Evolutionary conservation across 768 basidiomycete genomes (phyloP), one percentile per base, ranked within the genome.

Genomic region (Pulveroboletus sp.): DNA sequence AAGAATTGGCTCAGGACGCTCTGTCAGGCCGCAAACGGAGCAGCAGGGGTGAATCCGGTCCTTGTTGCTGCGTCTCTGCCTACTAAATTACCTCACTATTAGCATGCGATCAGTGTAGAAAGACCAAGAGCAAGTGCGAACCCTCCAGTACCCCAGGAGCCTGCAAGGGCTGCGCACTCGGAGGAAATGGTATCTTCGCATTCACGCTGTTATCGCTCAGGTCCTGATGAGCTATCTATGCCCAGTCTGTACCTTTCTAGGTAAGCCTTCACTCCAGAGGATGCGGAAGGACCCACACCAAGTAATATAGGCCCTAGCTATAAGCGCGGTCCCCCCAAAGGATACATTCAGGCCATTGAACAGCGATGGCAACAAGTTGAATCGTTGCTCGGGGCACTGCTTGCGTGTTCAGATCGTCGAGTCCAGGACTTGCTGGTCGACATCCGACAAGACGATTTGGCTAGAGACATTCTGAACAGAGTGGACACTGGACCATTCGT

Each of bases 321-420:
- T 65, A 87, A 87, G 62, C 84, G 90, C 9, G 91, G 90, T 10
- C 87, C 87, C 10, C 88, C 89, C 6, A 90, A 90, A 61, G 92
- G 92, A 17, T 94, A 94, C 64, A 93, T 94, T 42, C 88, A 93
- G 64, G 91, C 91, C 33, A 92, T 94, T 43, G 92, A 94, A 69
- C 87, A 89, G 50, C 70, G 91, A 59, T 87, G 92, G 82, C 92
- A 94, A 58, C 88, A 93, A 63, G 87, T 94, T 58, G 93, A 94
- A 67, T 87, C 90, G 12, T 71, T 94, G n/a, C 75, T 94, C 6
- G 92, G 90, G 31, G 84, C 86, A 12, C 75, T 94, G 43, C 74
- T 94, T 42, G 80, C 85, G 57, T 87, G 85, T 49, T 75, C 78
- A 24, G 84, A 88, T 64, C 71, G 78, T 16, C 72, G 82, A 49